Base-by-base conservation (phyloP, 345 rosid species). In the Lenwebbia sp. region DNA sequence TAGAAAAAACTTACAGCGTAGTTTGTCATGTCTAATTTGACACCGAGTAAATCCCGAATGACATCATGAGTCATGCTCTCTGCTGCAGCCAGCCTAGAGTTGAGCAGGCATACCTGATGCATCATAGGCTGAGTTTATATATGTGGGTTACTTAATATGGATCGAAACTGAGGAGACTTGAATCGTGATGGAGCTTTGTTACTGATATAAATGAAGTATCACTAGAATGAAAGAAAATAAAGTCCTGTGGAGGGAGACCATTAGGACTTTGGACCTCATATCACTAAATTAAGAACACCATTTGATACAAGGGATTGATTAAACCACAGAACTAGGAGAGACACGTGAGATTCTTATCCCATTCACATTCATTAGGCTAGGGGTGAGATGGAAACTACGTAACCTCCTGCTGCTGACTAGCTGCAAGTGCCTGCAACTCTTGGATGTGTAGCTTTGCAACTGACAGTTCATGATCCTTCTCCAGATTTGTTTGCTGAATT, bases 61-160 rank as follows among this genome's bases (percentile, higher is more conserved):
- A 96, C 94, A 88, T 96, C 98, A 87, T 95, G 98, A 41, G 99
- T 95, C 99, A 95, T 96, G 96, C 94, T 96, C 90, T 96, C 99
- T 81, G 96, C 96, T 81, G 98, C 95, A 84, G 98, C 99, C 86
- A 96, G 89, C 87, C 98, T 93, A 22, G 98, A 90, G 56, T 91
- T 95, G 86, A 96, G 92, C 91, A 89, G 87, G 83, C 95, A 95
- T 83, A 93, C 91, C 99, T 95, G 94, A 87, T 88, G 56, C 88
- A 87, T 78, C 58, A 83, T 56, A 86, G 85, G 83, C 44, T 57
- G 19, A 60, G 85, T 86, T 82, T 87, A 82, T 86, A 84, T 53
- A 54, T 86, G 81, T 17, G 47, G 21, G 21, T 33, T 70, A 70
- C 78, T 40, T 49, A 47, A 37, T 50, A 49, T 37, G 37, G 56